A percentile compares a stretch with the other conserved stretches of the same genome.
Conservation (phyloP, 257 asterid genomes). For the Eustoma russellianum region DNA sequence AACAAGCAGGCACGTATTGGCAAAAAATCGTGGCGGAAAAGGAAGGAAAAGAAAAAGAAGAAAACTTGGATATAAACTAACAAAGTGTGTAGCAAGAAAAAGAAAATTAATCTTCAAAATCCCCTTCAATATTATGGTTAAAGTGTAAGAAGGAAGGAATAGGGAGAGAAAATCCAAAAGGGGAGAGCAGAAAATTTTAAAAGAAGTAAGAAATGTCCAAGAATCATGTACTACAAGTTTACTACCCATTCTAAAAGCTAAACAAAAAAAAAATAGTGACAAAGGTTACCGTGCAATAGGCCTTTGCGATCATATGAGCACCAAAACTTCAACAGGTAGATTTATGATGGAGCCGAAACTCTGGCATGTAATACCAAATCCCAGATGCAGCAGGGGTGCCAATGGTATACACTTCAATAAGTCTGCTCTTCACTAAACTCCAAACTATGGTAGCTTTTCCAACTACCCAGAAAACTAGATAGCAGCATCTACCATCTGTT, state of each 20-base stretch:
- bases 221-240: not conserved
- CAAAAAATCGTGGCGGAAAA: not conserved
- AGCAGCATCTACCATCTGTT: conserved; percentile 84
- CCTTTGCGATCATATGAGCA: conserved; percentile 55
- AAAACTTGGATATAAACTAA: too few species aligned
- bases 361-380: conserved; percentile 49
- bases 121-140: too few species aligned
- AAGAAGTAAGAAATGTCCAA: not conserved
- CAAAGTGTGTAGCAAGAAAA: too few species aligned
- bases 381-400: conserved; percentile 49
- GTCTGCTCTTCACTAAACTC: conserved; percentile 52
- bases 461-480: conserved; percentile 63
- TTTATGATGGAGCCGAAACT: conserved; percentile 39
- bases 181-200: not conserved
- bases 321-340: conserved; percentile 60
- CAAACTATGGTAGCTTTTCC: conserved; percentile 45
- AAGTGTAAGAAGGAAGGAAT: too few species aligned
- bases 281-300: conserved; percentile 55
- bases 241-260: not conserved
- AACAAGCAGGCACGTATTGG: conserved; percentile 1
- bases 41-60: not conserved
- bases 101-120: too few species aligned
- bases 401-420: conserved; percentile 63
- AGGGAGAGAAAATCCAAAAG: not conserved
- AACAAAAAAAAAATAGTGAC: not conserved